These are phyloP conservation scores for Stephanodiscus minutulus DNA, from an alignment of 108 stramenopile genomes.

Conservation along the genomic window DNA sequence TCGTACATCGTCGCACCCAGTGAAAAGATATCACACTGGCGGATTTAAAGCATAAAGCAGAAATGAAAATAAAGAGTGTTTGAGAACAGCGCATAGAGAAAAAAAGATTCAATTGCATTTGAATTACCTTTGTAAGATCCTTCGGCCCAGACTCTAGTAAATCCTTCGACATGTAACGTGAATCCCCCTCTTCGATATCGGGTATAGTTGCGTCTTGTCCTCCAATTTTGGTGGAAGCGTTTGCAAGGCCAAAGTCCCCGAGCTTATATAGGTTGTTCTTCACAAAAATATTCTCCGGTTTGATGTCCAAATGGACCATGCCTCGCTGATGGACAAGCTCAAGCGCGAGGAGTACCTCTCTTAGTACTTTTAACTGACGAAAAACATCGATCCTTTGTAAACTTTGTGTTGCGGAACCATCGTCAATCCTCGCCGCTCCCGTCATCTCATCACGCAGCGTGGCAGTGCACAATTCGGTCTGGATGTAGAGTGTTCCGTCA, in stretches of 20 bases:
- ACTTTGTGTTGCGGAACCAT: not conserved
- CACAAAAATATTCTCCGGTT: conserved; percentile 73
- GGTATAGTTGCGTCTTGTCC: conserved; percentile 13
- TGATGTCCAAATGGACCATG: conserved; percentile 70
- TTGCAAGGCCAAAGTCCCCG: conserved; percentile 68
- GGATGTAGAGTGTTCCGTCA: conserved; percentile 51
- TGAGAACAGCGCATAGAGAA: not conserved
- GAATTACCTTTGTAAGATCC: conserved; percentile 81
- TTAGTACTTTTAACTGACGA: conserved; percentile 49
- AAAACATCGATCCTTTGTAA: conserved; percentile 2
- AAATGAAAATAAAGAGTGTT: not conserved
- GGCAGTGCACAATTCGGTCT: conserved; percentile 49
- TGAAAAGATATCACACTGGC: conserved; percentile 69
- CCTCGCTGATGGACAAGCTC: conserved; percentile 56
- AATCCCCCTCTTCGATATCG: conserved; percentile 69
- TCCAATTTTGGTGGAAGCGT: conserved; percentile 19
- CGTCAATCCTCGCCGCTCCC: not conserved
- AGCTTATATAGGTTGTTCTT: conserved; percentile 66
- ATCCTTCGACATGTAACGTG: conserved; percentile 72
- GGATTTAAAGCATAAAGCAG: no score
- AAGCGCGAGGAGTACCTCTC: conserved; percentile 62
- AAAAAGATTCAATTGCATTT: not conserved
- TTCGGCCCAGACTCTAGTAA: conserved; percentile 56
- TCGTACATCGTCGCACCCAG: conserved; percentile 71
- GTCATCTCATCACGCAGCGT: conserved; percentile 50